Evolutionary conservation across 495 filamentous ascomycete genomes (phyloP).

Genomic region (Glarea lozoyensis): DNA sequence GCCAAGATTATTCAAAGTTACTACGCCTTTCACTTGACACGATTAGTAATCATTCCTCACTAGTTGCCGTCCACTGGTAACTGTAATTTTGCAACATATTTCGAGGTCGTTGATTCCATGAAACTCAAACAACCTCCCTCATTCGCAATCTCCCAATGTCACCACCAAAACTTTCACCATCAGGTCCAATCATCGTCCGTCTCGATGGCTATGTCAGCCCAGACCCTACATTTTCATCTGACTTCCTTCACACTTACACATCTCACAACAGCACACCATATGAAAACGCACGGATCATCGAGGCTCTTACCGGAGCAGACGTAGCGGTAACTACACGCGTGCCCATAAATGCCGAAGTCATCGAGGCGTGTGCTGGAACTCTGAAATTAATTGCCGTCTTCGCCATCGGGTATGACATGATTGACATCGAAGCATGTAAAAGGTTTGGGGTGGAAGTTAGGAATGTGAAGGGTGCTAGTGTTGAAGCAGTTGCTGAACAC

Average conservation of each 20-base stretch:
- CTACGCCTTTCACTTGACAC: too few relatives aligned
- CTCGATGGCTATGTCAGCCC: conserved; percentile 12
- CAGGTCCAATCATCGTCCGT: conserved; percentile 10
- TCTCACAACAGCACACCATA: background rate
- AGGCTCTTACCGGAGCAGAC: background rate
- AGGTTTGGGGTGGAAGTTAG: conserved; percentile 34
- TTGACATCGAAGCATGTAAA: conserved; percentile 35
- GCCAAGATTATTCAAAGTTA: too few relatives aligned
- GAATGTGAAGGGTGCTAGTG: conserved; percentile 40
- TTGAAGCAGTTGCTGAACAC: conserved; percentile 45
- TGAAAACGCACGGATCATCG: background rate
- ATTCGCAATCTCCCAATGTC: too few relatives aligned
- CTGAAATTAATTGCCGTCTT: conserved; percentile 38
- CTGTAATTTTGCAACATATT: too few relatives aligned
- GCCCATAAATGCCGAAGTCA: conserved; percentile 25
- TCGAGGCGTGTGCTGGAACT: conserved; percentile 19
- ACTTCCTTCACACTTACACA: conserved; percentile 8
- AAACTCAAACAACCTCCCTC: too few relatives aligned
- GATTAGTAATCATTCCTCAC: too few relatives aligned
- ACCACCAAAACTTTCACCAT: too few relatives aligned
- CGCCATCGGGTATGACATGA: conserved; percentile 40
- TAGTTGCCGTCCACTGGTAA: too few relatives aligned
- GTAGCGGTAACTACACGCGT: conserved; percentile 34
- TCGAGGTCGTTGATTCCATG: too few relatives aligned
- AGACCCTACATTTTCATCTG: conserved; percentile 4